Evolutionary conservation across 2,329 filamentous ascomycete genomes (phyloP), one percentile per base, ranked within the genome.

Genomic region (Cercospora sojina): DNA sequence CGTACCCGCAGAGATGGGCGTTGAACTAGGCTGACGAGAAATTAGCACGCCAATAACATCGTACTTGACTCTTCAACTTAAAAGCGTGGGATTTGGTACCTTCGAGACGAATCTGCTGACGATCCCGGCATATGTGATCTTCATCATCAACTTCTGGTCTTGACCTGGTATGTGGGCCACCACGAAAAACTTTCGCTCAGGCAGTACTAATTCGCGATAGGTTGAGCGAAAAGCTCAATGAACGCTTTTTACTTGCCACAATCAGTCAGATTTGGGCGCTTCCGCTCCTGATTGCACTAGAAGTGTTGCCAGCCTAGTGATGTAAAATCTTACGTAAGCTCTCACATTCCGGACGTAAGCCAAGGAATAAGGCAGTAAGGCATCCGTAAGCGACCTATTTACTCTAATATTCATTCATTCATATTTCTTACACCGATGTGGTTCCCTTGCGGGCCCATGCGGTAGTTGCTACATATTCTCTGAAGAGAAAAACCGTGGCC

Each of bases 131-230:
- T 83, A 83, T 58, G 80, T 82, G 3, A 71, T 85, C 8, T 83
- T 84, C 64, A 83, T 86, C 63, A 73, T 86, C 60, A 83, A 81
- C 80, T 87, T 38, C 71, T 87, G 2, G 68, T 80, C 25, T 67
- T 83, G 63, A 85, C 82, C 0, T 0, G 59, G 57, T 56, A 25
- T n/a, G 51, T 56, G 13, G n/a, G 20, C 51, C 25, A 25, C 8
- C 8, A 13, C 51, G 51, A 1, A 29, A n/a, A 7, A 56, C 5
- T 29, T 6, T 10, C 16, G 29, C 25, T 31, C 2, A 3, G 13
- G 4, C n/a, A 32, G 8, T 23, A 25, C 13, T 82, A 76, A 32
- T 20, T 29, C 23, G 25, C 25, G 13, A 31, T 20, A 56, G 51
- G 77, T 81, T 75, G 74, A 84, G 74, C 73, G 84, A 77, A 77